Conservation (phyloP, 768 basidiomycete species). For the Butyriboletus loyo region DNA sequence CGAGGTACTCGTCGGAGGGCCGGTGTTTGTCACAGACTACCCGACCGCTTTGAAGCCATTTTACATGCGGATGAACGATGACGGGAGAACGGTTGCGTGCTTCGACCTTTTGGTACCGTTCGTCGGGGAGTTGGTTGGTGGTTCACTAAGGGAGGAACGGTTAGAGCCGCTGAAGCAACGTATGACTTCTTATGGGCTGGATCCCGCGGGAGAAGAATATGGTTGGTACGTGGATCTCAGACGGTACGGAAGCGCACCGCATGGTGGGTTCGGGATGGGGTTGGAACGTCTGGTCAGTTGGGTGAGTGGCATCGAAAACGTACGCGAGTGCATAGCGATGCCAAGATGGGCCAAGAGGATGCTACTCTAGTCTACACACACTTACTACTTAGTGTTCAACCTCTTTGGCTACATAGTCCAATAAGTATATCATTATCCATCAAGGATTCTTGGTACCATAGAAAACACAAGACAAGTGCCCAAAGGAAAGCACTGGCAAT, state of each 20-base stretch:
- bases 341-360: slow-evolving; percentile 85
- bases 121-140: slow-evolving; percentile 88
- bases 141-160: slow-evolving; percentile 85
- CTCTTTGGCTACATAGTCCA: not conserved
- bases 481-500: not conserved
- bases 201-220: slow-evolving; percentile 39
- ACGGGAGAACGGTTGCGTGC: slow-evolving; percentile 73
- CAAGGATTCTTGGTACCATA: not conserved
- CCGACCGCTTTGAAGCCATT: slow-evolving; percentile 85
- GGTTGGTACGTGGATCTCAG: slow-evolving; percentile 84
- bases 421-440: not conserved
- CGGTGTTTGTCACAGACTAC: slow-evolving; percentile 92
- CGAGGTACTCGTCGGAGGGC: slow-evolving; percentile 60
- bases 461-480: slow-evolving; percentile 1
- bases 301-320: slow-evolving; percentile 83
- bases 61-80: slow-evolving; percentile 83
- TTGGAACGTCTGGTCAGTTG: slow-evolving; percentile 89
- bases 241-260: slow-evolving; percentile 81
- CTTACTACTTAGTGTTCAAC: not conserved
- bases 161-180: slow-evolving; percentile 45
- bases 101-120: slow-evolving; percentile 91
- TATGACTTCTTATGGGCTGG: slow-evolving; percentile 49
- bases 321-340: slow-evolving; percentile 91
- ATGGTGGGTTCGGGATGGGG: slow-evolving; percentile 95
- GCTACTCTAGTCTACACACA: slow-evolving; percentile 43